Conservation (phyloP, 306 rosid genomes). For the Clitoria ternatea region DNA sequence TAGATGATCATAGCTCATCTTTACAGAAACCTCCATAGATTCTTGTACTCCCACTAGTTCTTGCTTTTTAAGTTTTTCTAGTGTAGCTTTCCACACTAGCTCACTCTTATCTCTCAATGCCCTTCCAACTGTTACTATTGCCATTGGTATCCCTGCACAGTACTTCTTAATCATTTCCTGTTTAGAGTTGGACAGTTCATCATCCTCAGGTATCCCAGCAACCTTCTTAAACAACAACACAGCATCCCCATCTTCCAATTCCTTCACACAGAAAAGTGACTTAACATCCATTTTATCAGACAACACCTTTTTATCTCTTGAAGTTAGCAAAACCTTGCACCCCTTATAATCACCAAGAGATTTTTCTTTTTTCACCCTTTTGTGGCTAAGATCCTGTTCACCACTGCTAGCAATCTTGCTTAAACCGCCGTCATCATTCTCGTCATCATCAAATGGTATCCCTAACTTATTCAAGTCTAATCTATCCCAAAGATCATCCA, state of each 20-base stretch:
- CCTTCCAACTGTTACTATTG: neutral
- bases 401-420: neutral
- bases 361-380: neutral
- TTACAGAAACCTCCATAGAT: neutral
- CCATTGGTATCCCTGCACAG: conserved; percentile 12
- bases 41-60: neutral
- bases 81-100: neutral
- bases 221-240: neutral
- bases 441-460: neutral
- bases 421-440: neutral
- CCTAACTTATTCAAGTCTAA: conserved; percentile 18
- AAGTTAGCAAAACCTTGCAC: conserved; percentile 15
- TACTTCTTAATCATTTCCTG: neutral
- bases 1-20: neutral
- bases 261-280: neutral
- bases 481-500: conserved; percentile 18
- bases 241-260: conserved; percentile 8
- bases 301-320: neutral
- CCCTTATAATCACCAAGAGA: neutral
- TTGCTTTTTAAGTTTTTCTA: neutral
- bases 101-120: neutral
- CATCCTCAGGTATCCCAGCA: neutral
- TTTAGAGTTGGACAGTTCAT: neutral
- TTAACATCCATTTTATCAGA: conserved; percentile 15
- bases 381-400: neutral